Base-by-base conservation (phyloP, 106 monocot species). In the Allium sativum region DNA sequence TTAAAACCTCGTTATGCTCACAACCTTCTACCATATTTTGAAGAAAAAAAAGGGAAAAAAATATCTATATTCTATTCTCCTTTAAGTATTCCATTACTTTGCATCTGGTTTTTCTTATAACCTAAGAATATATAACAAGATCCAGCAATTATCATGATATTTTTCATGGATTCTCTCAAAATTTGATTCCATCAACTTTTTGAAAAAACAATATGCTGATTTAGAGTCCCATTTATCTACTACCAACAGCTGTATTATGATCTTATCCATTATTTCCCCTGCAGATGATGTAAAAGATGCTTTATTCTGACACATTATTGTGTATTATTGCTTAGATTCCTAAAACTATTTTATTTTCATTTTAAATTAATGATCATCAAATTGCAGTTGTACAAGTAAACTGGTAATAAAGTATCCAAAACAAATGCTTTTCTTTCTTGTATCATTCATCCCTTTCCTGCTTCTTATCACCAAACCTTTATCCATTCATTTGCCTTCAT, bases 341-440 rank as follows among this genome's bases (percentile, higher is more conserved):
- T 9, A 21, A 58, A 58, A 40, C 15, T 58, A 22, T 58, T 10
- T 31, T 31, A 5, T 31, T 31, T 31, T 31, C 31, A 31, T 31
- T 31, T 31, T 31, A 31, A 31, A 31, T 31, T 31, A 31, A 3
- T 31, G 31, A 31, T 31, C 31, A 31, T 5, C 31, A 31, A 31
- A 31, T 31, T 31, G 31, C 31, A 31, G 31, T 31, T 31, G 31
- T 31, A 31, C 31, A 31, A 31, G 31, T 31, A 31, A 31, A 40
- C 57, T 40, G 5, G 9, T 57, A 10, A 12, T 43, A n/a, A 44
- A 60, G 8, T n/a, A 60, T 3, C 2, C 9, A 10, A 11, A 11
- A 8, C 41, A 45, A 55, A 82, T 82, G 93, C 47, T 88, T 50
- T 75, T 82, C 67, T 72, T 93, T 59, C 68, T 88, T 58, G 61